Evolutionary conservation across 306 rosid genomes (phyloP), one percentile per base, ranked within the genome.

Genomic region (Macrotyloma uniflorum): DNA sequence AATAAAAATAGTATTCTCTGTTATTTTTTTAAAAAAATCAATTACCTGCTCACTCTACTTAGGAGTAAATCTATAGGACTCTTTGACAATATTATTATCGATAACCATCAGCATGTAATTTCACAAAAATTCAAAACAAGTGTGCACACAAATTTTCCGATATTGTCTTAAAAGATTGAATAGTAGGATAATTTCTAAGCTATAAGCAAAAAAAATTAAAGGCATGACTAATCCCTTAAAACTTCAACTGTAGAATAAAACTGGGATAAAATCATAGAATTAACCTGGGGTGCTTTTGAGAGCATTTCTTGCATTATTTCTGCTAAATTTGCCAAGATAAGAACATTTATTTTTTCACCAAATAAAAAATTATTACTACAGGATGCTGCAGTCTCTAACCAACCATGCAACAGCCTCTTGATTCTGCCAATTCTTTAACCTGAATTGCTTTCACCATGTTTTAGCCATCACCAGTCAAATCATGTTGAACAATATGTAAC

Each of bases 391-490:
- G 64, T 16, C 49, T 42, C 54, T 19, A 24, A 51, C 66, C 71
- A 26, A 69, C 14, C 30, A 50, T 61, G 22, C 78, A 50, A 62
- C 69, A 77, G 30, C 61, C 14, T 40, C 66, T 49, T 15, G 42
- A 30, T 32, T 33, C 82, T 70, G 26, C 64, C 63, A 70, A 50
- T 61, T 47, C 67, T 47, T 81, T 61, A 42, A 26, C 58, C 54
- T 42, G 16, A 38, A 24, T 28, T 35, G 40, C 8, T 54, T 40
- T 7, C 23, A 1, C 54, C 16, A 23, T 11, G 3, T 8, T 14
- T 54, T 51, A 1, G 8, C 13, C 50, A 30, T 51, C 68, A 71
- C 66, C 57, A 53, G 18, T 72, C 55, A 79, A 58, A 49, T 24
- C 65, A 68, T 61, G 30, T 40, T 26, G 28, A 7, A 35, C 12